Evolutionary conservation across 495 filamentous ascomycete genomes (phyloP).

Genomic region (Patellaria atrata): DNA sequence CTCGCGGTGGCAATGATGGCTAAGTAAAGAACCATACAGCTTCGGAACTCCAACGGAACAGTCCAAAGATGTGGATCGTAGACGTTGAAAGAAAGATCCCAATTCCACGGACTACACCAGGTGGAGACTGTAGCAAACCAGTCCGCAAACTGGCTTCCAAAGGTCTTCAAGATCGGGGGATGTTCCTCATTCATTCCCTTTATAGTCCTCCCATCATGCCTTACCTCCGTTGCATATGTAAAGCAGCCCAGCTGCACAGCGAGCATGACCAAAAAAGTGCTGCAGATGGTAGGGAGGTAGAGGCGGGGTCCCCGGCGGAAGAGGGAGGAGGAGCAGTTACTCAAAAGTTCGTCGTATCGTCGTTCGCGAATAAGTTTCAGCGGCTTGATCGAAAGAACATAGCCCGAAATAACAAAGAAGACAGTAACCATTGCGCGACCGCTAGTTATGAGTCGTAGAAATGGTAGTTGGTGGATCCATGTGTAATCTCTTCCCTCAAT

Average conservation of each 20-base stretch:
- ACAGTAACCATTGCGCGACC: conserved; percentile 59
- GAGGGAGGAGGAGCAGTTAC: conserved; percentile 41
- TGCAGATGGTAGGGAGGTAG: conserved; percentile 45
- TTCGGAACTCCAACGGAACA: conserved; percentile 35
- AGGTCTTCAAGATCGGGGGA: conserved; percentile 33
- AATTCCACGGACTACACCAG: too few species aligned
- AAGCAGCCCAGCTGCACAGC: conserved; percentile 38
- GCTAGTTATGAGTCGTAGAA: conserved; percentile 46
- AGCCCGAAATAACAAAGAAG: conserved; percentile 62
- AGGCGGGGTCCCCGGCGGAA: conserved; percentile 51
- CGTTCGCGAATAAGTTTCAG: conserved; percentile 42
- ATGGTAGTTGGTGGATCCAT: conserved; percentile 46
- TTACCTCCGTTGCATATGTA: conserved; percentile 27
- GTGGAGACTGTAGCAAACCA: conserved; percentile 7
- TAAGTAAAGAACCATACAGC: conserved; percentile 34
- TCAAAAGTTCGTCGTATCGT: conserved; percentile 35
- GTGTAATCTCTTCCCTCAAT: conserved; percentile 28
- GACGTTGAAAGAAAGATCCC: conserved; percentile 9
- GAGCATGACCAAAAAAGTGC: conserved; percentile 40
- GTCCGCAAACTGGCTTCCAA: conserved; percentile 21
- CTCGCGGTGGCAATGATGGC: conserved; percentile 19
- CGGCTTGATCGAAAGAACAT: conserved; percentile 51
- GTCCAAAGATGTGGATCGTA: conserved; percentile 38
- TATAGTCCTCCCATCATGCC: conserved; percentile 22
- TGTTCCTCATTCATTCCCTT: conserved; percentile 35